Evolutionary conservation across 305 asterid species (phyloP).

Genomic region (Lippia alba): DNA sequence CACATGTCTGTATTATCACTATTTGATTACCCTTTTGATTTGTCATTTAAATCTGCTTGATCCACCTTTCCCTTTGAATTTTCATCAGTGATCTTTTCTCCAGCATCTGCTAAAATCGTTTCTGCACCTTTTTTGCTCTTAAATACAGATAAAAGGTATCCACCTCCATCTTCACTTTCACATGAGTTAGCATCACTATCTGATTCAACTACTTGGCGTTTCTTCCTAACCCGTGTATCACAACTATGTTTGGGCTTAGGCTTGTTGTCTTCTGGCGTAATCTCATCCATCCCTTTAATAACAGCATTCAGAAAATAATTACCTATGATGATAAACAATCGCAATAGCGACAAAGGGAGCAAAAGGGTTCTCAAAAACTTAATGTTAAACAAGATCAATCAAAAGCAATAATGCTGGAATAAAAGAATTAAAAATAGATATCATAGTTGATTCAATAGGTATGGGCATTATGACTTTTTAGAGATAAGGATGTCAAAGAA

Average conservation of each 20-base stretch:
- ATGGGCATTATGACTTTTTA: too few relatives aligned
- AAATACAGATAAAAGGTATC: constrained; percentile 42
- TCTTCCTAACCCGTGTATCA: constrained; percentile 46
- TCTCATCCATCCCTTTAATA: constrained; percentile 40
- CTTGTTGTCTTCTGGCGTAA: constrained; percentile 34
- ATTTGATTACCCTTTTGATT: constrained; percentile 39
- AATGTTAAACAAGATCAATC: constrained; percentile 6
- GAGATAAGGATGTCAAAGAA: too few relatives aligned
- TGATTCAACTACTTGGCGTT: constrained; percentile 50
- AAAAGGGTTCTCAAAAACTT: neutral
- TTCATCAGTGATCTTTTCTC: constrained; percentile 39
- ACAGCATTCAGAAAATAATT: constrained; percentile 32
- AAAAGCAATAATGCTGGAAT: neutral
- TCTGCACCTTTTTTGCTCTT: constrained; percentile 38
- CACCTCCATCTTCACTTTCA: constrained; percentile 53
- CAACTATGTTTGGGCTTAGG: constrained; percentile 38
- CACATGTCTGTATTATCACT: too few relatives aligned
- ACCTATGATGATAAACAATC: neutral
- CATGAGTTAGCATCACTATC: constrained; percentile 48
- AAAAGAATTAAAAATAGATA: neutral
- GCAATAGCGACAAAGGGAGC: constrained; percentile 6
- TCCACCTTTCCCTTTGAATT: constrained; percentile 41
- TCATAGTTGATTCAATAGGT: neutral
- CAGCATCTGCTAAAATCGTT: constrained; percentile 34
- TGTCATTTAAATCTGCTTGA: constrained; percentile 28